Conservation (phyloP, 305 asterid species). For the Rubia balearica region DNA sequence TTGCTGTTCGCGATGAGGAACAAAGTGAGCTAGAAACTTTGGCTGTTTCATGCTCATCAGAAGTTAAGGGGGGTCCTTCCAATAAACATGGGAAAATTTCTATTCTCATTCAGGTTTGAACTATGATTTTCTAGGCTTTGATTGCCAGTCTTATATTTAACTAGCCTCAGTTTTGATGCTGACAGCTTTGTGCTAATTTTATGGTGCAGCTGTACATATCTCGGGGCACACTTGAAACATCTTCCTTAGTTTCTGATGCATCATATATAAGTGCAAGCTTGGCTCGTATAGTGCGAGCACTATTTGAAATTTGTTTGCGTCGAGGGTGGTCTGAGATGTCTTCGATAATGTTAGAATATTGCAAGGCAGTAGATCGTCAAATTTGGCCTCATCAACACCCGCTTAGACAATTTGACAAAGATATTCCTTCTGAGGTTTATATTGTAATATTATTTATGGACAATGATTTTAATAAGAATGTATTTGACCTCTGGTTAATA, state of each 20-base stretch:
- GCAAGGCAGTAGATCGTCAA: constrained; percentile 98
- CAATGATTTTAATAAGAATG: constrained; percentile 11
- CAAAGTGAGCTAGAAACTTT: constrained; percentile 83
- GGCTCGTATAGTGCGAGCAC: constrained; percentile 94
- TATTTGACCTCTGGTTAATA: constrained; percentile 12
- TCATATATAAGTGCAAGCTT: constrained; percentile 90
- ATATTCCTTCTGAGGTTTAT: constrained; percentile 69
- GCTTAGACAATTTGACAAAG: constrained; percentile 89
- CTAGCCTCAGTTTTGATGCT: constrained; percentile 18
- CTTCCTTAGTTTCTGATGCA: constrained; percentile 92
- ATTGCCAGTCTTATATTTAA: constrained; percentile 13
- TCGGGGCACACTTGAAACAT: constrained; percentile 75
- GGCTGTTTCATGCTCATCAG: constrained; percentile 68
- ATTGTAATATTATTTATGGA: constrained; percentile 13
- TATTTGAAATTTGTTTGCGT: constrained; percentile 90
- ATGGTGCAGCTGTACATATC: constrained; percentile 76
- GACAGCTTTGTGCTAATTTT: constrained; percentile 20
- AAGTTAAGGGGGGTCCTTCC: constrained; percentile 95
- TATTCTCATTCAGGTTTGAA: constrained; percentile 80
- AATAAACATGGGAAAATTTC: constrained; percentile 92
- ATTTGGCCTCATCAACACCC: constrained; percentile 99
- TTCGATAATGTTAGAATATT: constrained; percentile 73
- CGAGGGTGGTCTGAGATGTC: constrained; percentile 99
- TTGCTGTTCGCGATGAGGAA: constrained; percentile 91
- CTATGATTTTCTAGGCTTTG: constrained; percentile 21